A percentile compares a stretch with the other conserved stretches of the same genome.
phyloP scores from a whole-genome alignment of 2,329 filamentous ascomycete species.

The Cladosporium sp. region DNA sequence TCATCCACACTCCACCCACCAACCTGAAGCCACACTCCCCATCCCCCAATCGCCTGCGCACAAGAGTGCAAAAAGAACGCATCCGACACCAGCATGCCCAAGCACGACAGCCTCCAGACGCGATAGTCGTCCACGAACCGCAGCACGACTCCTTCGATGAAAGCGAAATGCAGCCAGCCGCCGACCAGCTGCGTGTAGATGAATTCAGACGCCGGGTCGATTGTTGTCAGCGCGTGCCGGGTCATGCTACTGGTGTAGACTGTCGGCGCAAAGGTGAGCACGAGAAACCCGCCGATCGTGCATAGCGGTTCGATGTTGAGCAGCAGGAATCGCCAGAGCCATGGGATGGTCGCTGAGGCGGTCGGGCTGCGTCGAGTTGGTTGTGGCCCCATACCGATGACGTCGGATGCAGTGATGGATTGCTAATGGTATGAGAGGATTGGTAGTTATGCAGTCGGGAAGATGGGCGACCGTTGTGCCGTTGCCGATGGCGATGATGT shows the following conservation, averaged over 20 bases:
- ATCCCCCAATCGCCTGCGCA: slow-evolving; percentile 35
- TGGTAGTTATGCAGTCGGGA: neutral
- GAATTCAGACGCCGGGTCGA: slow-evolving; percentile 31
- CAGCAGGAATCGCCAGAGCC: slow-evolving; percentile 32
- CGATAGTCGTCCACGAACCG: slow-evolving; percentile 35
- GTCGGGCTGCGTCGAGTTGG: slow-evolving; percentile 15
- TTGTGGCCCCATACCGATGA: neutral
- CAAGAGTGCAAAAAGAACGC: slow-evolving; percentile 32
- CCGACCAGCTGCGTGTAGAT: slow-evolving; percentile 36
- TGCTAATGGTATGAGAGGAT: neutral
- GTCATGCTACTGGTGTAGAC: slow-evolving; percentile 30
- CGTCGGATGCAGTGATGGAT: neutral
- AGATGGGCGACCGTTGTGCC: neutral
- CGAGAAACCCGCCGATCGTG: slow-evolving; percentile 31
- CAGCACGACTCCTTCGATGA: slow-evolving; percentile 33
- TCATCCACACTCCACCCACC: slow-evolving; percentile 32
- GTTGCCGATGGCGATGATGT: neutral
- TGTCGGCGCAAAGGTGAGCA: slow-evolving; percentile 28
- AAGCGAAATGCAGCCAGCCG: slow-evolving; percentile 35
- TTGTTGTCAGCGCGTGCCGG: slow-evolving; percentile 27
- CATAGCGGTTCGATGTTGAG: slow-evolving; percentile 33
- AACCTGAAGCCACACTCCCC: slow-evolving; percentile 29
- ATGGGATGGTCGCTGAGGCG: slow-evolving; percentile 32
- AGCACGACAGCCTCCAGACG: slow-evolving; percentile 34
- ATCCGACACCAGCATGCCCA: slow-evolving; percentile 34